phyloP scores from a whole-genome alignment of 441 rosid genomes.

The Erodium moschatum region DNA sequence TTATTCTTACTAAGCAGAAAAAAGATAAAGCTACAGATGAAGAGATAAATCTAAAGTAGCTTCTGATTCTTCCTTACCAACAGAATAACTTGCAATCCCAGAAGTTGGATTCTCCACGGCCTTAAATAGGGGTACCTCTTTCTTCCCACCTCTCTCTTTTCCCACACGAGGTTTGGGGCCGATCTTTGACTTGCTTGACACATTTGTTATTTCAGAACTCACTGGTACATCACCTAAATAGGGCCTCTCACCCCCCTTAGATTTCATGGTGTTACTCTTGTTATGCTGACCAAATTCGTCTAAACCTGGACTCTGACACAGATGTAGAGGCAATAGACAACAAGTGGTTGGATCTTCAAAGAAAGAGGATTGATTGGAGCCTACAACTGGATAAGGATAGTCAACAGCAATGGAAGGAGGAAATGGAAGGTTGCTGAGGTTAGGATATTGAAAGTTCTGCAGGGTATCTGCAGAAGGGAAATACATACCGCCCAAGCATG shows the following conservation, averaged over 20 bases:
- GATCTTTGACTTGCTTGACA: slow-evolving; percentile 14
- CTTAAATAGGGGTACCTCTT: slow-evolving; percentile 17
- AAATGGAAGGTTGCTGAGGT: slow-evolving; percentile 19
- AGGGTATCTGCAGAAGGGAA: slow-evolving; percentile 14
- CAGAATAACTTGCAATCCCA: slow-evolving; percentile 6
- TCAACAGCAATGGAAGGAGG: slow-evolving; percentile 9
- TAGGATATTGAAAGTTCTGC: slow-evolving; percentile 15
- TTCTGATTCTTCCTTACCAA: slow-evolving; percentile 17
- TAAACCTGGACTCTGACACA: slow-evolving; percentile 9
- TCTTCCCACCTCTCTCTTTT: slow-evolving; percentile 7
- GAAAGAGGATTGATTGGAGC: slow-evolving; percentile 12
- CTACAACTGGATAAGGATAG: slow-evolving; percentile 16
- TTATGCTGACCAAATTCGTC: slow-evolving; percentile 13
- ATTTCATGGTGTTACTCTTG: slow-evolving; percentile 8
- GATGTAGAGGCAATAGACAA: slow-evolving; percentile 16
- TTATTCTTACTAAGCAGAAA: slow-evolving; percentile 8
- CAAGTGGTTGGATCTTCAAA: slow-evolving; percentile 17
- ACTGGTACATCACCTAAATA: slow-evolving; percentile 12
- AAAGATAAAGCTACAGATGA: slow-evolving; percentile 26
- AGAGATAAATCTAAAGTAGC: slow-evolving; percentile 26
- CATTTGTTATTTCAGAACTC: slow-evolving; percentile 2
- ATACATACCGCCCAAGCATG: slow-evolving; percentile 15
- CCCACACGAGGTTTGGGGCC: slow-evolving; percentile 4
- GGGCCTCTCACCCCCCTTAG: slow-evolving; percentile 20
- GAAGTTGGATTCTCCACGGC: slow-evolving; percentile 8